Percentiles rank a stretch among this genome's conserved stretches.
phyloP scores from a whole-genome alignment of 352 stramenopile genomes.

The Albugo laibachii region DNA sequence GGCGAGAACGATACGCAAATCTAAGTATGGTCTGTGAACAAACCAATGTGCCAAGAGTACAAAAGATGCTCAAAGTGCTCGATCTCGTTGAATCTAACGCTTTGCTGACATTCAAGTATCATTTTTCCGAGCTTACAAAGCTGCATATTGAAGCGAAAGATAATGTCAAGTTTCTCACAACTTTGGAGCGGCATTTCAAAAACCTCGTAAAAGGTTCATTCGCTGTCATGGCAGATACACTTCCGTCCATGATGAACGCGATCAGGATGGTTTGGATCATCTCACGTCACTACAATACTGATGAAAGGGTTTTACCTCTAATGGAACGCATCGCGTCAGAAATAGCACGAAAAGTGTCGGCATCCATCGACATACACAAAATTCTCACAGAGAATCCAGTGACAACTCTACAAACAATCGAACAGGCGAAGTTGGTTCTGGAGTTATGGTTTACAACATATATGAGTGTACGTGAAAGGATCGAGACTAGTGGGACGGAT shows the following conservation, averaged over 20 bases:
- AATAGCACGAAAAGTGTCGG: constrained; percentile 84
- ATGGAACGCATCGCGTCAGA: constrained; percentile 91
- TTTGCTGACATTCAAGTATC: constrained; percentile 85
- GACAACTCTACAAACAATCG: constrained; percentile 57
- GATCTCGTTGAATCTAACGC: constrained; percentile 81
- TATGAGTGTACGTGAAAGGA: constrained; percentile 85
- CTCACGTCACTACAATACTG: constrained; percentile 93
- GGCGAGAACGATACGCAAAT: constrained; percentile 85
- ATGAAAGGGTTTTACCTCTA: constrained; percentile 89
- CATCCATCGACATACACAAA: constrained; percentile 81
- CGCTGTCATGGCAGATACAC: constrained; percentile 79
- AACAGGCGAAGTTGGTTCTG: constrained; percentile 83
- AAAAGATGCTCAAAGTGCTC: constrained; percentile 89
- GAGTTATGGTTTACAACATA: constrained; percentile 89
- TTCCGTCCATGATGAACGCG: constrained; percentile 92
- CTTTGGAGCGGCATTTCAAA: constrained; percentile 92
- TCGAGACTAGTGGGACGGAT: constrained; percentile 87
- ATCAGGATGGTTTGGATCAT: constrained; percentile 97
- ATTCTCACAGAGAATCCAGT: constrained; percentile 74
- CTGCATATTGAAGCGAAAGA: constrained; percentile 91
- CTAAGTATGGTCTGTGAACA: constrained; percentile 91
- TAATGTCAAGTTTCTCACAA: constrained; percentile 93
- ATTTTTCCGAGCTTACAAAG: constrained; percentile 89
- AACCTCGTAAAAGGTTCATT: constrained; percentile 85
- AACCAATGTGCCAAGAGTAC: constrained; percentile 89